Conservation (phyloP, 2,329 filamentous ascomycete species). For the Beauveria scarabaeidicola region DNA sequence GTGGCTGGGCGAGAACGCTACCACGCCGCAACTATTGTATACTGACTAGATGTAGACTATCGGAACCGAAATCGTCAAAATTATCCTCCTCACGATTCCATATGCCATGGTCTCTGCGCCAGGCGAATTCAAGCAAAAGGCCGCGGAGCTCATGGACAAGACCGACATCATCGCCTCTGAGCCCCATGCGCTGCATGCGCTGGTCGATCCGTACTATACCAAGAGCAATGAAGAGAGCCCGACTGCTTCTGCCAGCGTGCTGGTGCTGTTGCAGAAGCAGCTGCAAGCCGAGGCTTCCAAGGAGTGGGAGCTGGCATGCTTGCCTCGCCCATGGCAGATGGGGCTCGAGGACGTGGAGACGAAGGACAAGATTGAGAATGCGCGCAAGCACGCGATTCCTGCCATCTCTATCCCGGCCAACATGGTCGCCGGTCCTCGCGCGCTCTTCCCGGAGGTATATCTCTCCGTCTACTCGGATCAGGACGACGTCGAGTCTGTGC, state of each 20-base stretch:
- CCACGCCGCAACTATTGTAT: background rate
- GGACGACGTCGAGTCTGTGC: slow-evolving; percentile 84
- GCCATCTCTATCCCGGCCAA: slow-evolving; percentile 65
- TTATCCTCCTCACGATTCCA: slow-evolving; percentile 88
- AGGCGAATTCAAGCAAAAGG: slow-evolving; percentile 61
- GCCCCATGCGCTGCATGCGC: slow-evolving; percentile 70
- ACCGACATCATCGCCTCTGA: slow-evolving; percentile 91
- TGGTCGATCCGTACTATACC: slow-evolving; percentile 77
- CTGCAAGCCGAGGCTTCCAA: slow-evolving; percentile 66
- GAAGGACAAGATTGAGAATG: slow-evolving; percentile 49
- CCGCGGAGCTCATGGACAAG: slow-evolving; percentile 75
- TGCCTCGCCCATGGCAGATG: slow-evolving; percentile 61
- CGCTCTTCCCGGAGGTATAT: slow-evolving; percentile 86
- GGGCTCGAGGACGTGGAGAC: slow-evolving; percentile 51
- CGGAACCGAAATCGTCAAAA: slow-evolving; percentile 85
- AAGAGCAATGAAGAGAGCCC: slow-evolving; percentile 55
- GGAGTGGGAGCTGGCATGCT: slow-evolving; percentile 64
- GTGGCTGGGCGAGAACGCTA: slow-evolving; percentile 24
- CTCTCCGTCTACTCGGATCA: slow-evolving; percentile 87
- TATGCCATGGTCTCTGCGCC: slow-evolving; percentile 75
- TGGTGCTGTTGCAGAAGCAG: slow-evolving; percentile 78
- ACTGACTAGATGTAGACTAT: slow-evolving; percentile 39
- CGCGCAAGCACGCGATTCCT: slow-evolving; percentile 71
- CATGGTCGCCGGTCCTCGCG: slow-evolving; percentile 63
- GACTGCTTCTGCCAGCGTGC: slow-evolving; percentile 57